Evolutionary conservation across 2,329 filamentous ascomycete genomes (phyloP).

Genomic region (Dactylonectria estremocensis): DNA sequence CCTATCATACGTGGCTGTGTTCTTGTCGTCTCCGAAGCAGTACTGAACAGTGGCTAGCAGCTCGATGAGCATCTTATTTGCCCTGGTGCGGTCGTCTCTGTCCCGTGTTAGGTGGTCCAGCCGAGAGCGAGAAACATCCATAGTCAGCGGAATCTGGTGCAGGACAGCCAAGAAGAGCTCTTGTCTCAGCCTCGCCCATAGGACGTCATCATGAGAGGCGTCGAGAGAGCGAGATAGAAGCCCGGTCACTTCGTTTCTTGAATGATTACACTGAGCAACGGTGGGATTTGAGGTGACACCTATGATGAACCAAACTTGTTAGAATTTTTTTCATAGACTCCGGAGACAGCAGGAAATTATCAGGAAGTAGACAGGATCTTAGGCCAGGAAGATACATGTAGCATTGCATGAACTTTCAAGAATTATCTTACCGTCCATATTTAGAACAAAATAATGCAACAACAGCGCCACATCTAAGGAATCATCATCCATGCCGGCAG

Average conservation of each 20-base stretch:
- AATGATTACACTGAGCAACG: constrained; percentile 5
- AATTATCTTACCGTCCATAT: constrained; percentile 26
- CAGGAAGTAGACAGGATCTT: neutral
- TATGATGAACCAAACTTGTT: neutral
- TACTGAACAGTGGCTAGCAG: constrained; percentile 44
- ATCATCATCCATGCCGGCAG: constrained; percentile 27
- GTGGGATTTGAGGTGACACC: constrained; percentile 13
- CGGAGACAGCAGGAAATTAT: neutral
- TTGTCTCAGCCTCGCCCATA: constrained; percentile 38
- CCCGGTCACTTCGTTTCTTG: neutral
- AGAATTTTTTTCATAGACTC: neutral
- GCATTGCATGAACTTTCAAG: neutral
- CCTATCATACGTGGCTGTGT: constrained; percentile 35
- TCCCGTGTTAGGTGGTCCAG: constrained; percentile 20
- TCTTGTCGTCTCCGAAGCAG: constrained; percentile 44
- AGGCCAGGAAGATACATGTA: neutral
- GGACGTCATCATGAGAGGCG: constrained; percentile 24
- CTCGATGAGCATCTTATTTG: constrained; percentile 44
- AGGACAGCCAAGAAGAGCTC: constrained; percentile 42
- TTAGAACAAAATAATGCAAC: constrained; percentile 27
- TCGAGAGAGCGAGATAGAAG: constrained; percentile 14
- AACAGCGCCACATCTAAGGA: constrained; percentile 24
- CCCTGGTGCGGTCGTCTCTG: constrained; percentile 38
- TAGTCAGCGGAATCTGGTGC: constrained; percentile 32
- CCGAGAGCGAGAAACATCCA: constrained; percentile 9